Base-by-base conservation (phyloP, 2,329 filamentous ascomycete species). In the Myrmaecium sp. region DNA sequence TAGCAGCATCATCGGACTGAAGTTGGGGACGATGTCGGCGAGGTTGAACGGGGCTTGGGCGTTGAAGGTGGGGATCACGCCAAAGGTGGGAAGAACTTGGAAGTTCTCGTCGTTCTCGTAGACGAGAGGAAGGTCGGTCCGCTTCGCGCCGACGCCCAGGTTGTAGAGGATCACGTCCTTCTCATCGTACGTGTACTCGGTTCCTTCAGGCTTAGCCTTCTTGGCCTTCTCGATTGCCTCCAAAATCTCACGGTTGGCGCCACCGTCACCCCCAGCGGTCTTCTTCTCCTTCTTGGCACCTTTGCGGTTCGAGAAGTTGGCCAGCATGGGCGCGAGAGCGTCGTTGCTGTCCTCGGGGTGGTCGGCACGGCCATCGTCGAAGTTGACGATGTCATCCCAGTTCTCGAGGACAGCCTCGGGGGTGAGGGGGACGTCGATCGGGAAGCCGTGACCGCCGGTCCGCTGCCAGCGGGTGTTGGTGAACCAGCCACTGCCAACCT, bases 1-100 rank as follows among this genome's bases (percentile, higher is more conserved):
- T 14, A 98, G 76, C 26, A 98, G 72, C 83, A 94, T 94, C 82
- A 93, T 94, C 34, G 84, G 86, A 19, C 72, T 82, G 64, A 94
- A 98, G 65, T 95, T 92, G 51, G 84, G 83, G 15, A 95, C 77
- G 34, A 98, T 68, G 30, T 84, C 71, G 46, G 73, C 69, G 43
- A 89, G 66, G 52, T 64, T 72, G 62, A 78, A 95, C 15, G 86
- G 81, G 33, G 73, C 61, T 38, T 78, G 66, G 33, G 82, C 75
- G 57, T 77, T 77, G 60, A 95, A 94, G 43, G 74, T 78, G n/a
- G 89, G 89, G 42, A 98, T 75, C 35, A 95, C 89, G 50, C 84
- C 89, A 45, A 80, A 98, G n/a, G 83, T 91, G 28, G 89, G 89
- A 28, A 95, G 64, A 28, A 81, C 75, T 52, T 94, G 82, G 70